These are phyloP conservation scores for Phytophthora hibernalis DNA, from an alignment of 352 stramenopile species.

Conservation along the genomic window DNA sequence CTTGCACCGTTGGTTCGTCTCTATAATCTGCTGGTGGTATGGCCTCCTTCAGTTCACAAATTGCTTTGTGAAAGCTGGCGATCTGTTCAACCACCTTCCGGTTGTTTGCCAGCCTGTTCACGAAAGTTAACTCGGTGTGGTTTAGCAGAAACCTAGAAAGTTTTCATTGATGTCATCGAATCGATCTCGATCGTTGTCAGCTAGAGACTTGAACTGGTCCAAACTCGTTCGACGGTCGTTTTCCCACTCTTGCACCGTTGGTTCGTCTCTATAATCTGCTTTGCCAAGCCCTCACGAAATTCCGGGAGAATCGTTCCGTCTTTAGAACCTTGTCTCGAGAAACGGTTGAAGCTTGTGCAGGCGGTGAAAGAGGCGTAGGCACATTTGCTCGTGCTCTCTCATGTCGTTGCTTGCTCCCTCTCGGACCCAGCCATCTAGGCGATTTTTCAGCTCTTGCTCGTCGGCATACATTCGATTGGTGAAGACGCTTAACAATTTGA, in stretches of 20 bases:
- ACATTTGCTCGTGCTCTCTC: constrained; percentile 1
- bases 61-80: background rate
- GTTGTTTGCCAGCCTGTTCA: background rate
- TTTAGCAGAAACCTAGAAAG: background rate
- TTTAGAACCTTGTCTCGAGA: no score
- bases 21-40: background rate
- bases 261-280: no score
- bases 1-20: background rate
- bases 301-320: no score
- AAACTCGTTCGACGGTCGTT: background rate
- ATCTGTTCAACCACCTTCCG: background rate
- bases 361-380: background rate
- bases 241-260: background rate
- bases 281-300: no score
- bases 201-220: background rate
- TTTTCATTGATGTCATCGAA: background rate
- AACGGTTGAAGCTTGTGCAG: background rate
- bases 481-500: background rate
- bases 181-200: background rate
- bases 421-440: background rate
- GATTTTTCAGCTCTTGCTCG: background rate
- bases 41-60: background rate
- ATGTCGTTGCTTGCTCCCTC: background rate
- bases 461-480: background rate
- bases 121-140: background rate